Evolutionary conservation across 2,329 filamentous ascomycete species (phyloP), one percentile per base, ranked within the genome.

Genomic region (Phoma sp.): DNA sequence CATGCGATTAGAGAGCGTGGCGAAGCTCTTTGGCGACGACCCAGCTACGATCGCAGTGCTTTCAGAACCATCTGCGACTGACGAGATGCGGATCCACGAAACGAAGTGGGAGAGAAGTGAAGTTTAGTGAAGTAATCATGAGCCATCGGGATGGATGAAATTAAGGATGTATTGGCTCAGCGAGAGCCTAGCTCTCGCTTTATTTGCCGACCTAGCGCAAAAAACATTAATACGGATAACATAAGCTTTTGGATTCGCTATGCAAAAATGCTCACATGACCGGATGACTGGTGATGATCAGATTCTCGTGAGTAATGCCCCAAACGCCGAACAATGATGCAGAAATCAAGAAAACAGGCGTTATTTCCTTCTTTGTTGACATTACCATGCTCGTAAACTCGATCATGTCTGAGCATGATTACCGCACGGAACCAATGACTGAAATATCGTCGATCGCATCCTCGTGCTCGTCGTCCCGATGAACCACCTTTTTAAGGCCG

Each of bases 391-490:
- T 33, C 33, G 20, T 26, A 43, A 25, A 55, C n/a, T 36, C 21
- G 5, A 43, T 37, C 26, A 43, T 42, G 42, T 39, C 34, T 38
- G 45, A 38, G 14, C 18, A 14, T 33, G 40, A 42, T 60, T 56
- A 67, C 51, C 64, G 62, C 12, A 67, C 65, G 48, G 65, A 67
- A 28, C 66, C 65, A 29, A 67, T 66, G 26, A 67, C 56, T 4
- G 65, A 67, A 26, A 67, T 62, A 28, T 68, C 65, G 21, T 68
- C 65, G 7, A 68, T 58, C n/a, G 65, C 65, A 29, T 66, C 56
- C 33, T 68, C 65, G 21, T 68, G 47, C n/a, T 55, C 45, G 4
- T 55, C 45, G 4, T 60, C 57, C 37, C 65, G 51, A 26, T 65
- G 60, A 25, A 69, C 56, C 14, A 62, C 65, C 42, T 65, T 68